phyloP scores from a whole-genome alignment of 352 stramenopile species.

The Phytopythium sindhum region DNA sequence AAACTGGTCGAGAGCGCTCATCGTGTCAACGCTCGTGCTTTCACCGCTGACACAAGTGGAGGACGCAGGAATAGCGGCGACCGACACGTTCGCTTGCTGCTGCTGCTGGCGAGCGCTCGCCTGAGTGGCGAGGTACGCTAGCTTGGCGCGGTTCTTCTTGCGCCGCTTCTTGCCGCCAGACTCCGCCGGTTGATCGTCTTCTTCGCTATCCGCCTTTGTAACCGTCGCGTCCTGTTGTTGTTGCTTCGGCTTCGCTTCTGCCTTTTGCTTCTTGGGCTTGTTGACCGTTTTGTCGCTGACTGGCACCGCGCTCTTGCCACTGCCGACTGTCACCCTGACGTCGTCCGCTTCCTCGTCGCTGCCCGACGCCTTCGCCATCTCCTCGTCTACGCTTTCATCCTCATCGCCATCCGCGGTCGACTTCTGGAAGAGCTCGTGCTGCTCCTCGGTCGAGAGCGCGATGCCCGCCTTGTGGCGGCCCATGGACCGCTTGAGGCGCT shows the following conservation, averaged over 20 bases:
- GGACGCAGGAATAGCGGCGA: background rate
- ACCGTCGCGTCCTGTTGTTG: conserved; percentile 12
- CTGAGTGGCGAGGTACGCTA: conserved; percentile 9
- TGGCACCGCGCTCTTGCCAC: background rate
- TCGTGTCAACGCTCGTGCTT: background rate
- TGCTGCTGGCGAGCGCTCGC: conserved; percentile 1
- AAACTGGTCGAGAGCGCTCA: conserved; percentile 5
- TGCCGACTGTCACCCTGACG: background rate
- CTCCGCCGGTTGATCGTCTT: conserved; percentile 10
- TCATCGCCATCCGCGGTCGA: conserved; percentile 9
- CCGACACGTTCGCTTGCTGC: background rate
- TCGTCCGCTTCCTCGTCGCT: background rate
- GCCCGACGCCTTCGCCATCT: conserved; percentile 12
- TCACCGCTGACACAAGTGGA: background rate
- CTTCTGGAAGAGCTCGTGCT: conserved; percentile 60
- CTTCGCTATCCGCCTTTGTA: background rate
- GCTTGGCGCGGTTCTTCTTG: conserved; percentile 26
- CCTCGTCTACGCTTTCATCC: conserved; percentile 15
- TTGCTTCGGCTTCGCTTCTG: conserved; percentile 13
- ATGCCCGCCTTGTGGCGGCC: conserved; percentile 76
- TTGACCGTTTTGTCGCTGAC: conserved; percentile 9
- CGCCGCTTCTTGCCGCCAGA: conserved; percentile 23
- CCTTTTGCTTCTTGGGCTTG: conserved; percentile 23
- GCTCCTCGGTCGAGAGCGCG: conserved; percentile 40
- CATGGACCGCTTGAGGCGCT: conserved; percentile 74